phyloP scores from a whole-genome alignment of 768 basidiomycete species.

The Boletus sp. region DNA sequence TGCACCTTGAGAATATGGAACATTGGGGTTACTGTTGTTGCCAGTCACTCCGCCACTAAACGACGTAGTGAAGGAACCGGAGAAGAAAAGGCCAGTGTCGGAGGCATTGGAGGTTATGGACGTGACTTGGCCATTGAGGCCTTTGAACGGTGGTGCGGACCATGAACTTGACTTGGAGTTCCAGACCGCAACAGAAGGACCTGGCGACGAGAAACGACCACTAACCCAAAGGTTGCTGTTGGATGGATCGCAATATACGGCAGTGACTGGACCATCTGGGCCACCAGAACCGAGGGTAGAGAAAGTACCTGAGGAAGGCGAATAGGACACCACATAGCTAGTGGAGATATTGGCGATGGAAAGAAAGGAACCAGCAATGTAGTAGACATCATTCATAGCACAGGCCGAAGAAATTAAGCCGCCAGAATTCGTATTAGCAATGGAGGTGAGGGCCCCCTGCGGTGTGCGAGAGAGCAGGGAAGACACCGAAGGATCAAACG shows the following conservation, averaged over 20 bases:
- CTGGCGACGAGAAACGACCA: slow-evolving; percentile 69
- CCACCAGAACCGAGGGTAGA: slow-evolving; percentile 62
- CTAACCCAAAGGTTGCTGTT: slow-evolving; percentile 73
- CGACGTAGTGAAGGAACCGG: slow-evolving; percentile 80
- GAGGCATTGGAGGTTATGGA: slow-evolving; percentile 77
- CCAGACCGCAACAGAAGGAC: slow-evolving; percentile 68
- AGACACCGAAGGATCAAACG: slow-evolving; percentile 68
- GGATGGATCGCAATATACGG: slow-evolving; percentile 73
- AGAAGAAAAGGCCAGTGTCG: slow-evolving; percentile 73
- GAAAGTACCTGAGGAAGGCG: slow-evolving; percentile 53
- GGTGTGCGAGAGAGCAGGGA: slow-evolving; percentile 64
- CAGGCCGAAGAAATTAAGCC: slow-evolving; percentile 78
- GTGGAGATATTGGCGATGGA: slow-evolving; percentile 59
- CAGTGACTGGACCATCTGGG: slow-evolving; percentile 68
- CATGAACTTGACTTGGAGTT: slow-evolving; percentile 61
- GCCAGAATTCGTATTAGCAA: slow-evolving; percentile 78
- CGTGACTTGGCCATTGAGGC: slow-evolving; percentile 65
- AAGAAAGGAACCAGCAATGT: slow-evolving; percentile 81
- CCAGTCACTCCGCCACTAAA: slow-evolving; percentile 52
- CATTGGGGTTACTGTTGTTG: slow-evolving; percentile 78
- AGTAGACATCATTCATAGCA: slow-evolving; percentile 62
- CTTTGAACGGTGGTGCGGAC: slow-evolving; percentile 77
- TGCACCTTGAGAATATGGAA: slow-evolving; percentile 77
- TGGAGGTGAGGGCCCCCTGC: slow-evolving; percentile 61
- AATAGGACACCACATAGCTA: slow-evolving; percentile 76